Percentiles rank a stretch among this genome's conserved stretches.
Evolutionary conservation across 768 basidiomycete genomes (phyloP).

Genomic region (Pilatotrama ljubarskyi): DNA sequence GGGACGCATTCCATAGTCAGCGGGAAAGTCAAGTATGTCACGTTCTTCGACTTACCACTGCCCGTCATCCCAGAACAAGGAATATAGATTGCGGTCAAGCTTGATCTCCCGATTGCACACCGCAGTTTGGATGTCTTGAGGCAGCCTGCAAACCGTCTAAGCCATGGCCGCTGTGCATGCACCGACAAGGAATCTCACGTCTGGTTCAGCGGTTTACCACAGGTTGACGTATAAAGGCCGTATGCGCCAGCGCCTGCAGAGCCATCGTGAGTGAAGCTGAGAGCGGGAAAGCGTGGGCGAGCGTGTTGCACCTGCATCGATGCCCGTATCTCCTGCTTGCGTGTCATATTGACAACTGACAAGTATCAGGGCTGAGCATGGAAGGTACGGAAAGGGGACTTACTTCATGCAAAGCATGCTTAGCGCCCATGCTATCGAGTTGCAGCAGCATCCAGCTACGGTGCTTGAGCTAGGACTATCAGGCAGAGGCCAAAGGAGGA

Average conservation of each 20-base stretch:
- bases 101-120: constrained; percentile 21
- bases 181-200: neutral
- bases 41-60: constrained; percentile 3
- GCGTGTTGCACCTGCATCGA: constrained; percentile 23
- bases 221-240: neutral
- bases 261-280: neutral
- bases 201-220: neutral
- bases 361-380: neutral
- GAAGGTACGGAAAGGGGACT: neutral
- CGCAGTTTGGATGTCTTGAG: constrained; percentile 15
- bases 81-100: constrained; percentile 14
- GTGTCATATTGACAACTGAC: constrained; percentile 19
- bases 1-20: neutral
- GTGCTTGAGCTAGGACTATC: neutral
- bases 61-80: constrained; percentile 10
- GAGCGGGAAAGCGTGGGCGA: too few relatives aligned
- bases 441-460: constrained; percentile 21
- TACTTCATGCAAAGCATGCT: constrained; percentile 27
- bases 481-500: neutral
- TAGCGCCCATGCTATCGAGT: constrained; percentile 17
- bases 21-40: neutral
- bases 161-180: neutral
- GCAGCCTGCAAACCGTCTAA: neutral
- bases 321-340: neutral
- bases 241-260: constrained; percentile 14